Evolutionary conservation across 352 stramenopile genomes (phyloP), one percentile per base, ranked within the genome.

Genomic region (Globisporangium echinulatum): DNA sequence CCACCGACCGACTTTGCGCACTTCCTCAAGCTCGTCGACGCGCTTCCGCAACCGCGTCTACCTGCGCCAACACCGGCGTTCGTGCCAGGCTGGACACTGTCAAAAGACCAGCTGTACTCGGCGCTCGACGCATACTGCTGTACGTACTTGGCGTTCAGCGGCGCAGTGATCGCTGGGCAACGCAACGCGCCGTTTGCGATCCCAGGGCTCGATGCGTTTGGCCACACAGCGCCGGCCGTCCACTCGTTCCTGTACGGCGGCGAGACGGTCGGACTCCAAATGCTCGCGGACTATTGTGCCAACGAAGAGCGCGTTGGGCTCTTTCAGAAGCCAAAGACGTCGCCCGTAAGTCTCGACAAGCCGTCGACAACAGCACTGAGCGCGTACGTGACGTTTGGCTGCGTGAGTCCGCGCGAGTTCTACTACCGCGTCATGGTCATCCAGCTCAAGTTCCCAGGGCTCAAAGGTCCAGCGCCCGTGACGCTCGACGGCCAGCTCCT

Each of bases 321-420:
- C 1, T 99, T 99, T 69, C 87, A 98, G 71, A 99, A 99, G 64
- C 97, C 97, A 0, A 95, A 96, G 39, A 99, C 96, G 6, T 89
- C 77, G 10, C 96, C 93, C 0, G 94, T 84, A 10, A 75, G 85
- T 1, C 64, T 95, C 2, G 74, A 81, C 40, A 79, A 74, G 19
- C 88, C 93, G 8, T 97, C 86, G 10, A 99, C 97, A 2, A 99
- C 96, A 5, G 80, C 81, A n/a, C 66, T 99, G n/a, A 96, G 78
- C 58, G 82, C 96, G 37, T 97, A 98, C 71, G 52, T 98, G 9
- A 72, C 70, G 7, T 85, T 96, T 46, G 96, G 96, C 4, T 98
- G 92, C 68, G 63, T 99, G 15, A 88, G 81, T 66, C 62, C 70
- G 4, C 81, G 81, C 36, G 81, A 88, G 66, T 88, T 90, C 53